A percentile compares a stretch with the other conserved stretches of the same genome.
Conservation (phyloP, 176 grass and related monocot genomes). For the Eragrostis nindensis region DNA sequence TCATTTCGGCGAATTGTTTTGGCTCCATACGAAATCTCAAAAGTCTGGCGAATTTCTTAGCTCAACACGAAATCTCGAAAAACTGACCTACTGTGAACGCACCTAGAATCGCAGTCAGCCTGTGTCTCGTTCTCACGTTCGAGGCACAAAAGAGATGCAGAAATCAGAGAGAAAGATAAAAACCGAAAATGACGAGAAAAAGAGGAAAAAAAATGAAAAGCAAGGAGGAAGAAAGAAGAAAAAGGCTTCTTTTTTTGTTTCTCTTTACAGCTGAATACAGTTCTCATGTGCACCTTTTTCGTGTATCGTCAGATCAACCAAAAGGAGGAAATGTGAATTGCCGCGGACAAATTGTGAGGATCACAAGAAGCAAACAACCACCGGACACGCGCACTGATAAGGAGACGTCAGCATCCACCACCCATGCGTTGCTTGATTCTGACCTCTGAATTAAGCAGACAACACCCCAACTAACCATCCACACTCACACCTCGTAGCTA, state of each 20-base stretch:
- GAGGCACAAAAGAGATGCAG: not conserved
- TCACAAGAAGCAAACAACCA: slow-evolving; percentile 22
- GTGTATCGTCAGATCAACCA: slow-evolving; percentile 45
- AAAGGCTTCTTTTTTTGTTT: slow-evolving; percentile 21
- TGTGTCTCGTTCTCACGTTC: not conserved
- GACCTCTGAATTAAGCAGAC: slow-evolving; percentile 17
- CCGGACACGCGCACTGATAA: slow-evolving; percentile 12
- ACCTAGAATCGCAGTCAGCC: slow-evolving; percentile 16
- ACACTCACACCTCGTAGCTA: not conserved
- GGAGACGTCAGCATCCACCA: slow-evolving; percentile 46
- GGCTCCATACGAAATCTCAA: not conserved
- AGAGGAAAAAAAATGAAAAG: not conserved
- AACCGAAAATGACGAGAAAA: not conserved
- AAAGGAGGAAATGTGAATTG: slow-evolving; percentile 10
- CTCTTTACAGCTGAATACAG: slow-evolving; percentile 60
- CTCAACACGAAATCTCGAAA: not conserved
- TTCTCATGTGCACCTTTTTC: slow-evolving; percentile 20
- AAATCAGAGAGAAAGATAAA: not conserved
- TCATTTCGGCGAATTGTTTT: slow-evolving; percentile 10
- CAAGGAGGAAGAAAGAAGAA: not conserved
- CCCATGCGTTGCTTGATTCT: slow-evolving; percentile 3
- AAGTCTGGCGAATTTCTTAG: no score
- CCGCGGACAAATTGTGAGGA: slow-evolving; percentile 35
- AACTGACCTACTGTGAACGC: not conserved
- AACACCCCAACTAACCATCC: not conserved